Evolutionary conservation across 768 basidiomycete genomes (phyloP).

Genomic region (Lactarius hatsudake): DNA sequence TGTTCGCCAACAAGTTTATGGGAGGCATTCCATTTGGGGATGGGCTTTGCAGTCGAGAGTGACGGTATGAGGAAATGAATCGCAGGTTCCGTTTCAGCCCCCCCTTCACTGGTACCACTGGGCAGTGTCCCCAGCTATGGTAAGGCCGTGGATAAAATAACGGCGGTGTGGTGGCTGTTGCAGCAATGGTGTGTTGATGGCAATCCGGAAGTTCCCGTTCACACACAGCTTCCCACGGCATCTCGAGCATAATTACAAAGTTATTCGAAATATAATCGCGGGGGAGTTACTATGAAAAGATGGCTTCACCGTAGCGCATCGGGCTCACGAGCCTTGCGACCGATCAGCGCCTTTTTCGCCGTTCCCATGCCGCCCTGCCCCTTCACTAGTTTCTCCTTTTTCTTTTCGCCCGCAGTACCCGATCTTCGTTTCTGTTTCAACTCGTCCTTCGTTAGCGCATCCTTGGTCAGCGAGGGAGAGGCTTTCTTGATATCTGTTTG

Average conservation of each 20-base stretch:
- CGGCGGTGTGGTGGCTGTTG: neutral
- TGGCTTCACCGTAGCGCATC: neutral
- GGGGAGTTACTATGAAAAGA: neutral
- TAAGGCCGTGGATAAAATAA: neutral
- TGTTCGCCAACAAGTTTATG: neutral
- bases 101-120: neutral
- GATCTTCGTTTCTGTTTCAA: constrained; percentile 52
- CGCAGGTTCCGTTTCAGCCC: neutral
- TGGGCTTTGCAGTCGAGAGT: neutral
- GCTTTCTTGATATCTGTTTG: constrained; percentile 28
- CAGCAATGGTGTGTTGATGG: neutral
- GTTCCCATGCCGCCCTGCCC: constrained; percentile 43
- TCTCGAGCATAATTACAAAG: neutral
- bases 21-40: neutral
- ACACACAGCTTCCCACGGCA: neutral
- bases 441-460: constrained; percentile 40
- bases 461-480: constrained; percentile 13
- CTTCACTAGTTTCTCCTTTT: constrained; percentile 48
- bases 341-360: constrained; percentile 53
- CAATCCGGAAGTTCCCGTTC: neutral
- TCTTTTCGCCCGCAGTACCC: constrained; percentile 48
- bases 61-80: neutral
- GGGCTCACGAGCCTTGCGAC: constrained; percentile 28
- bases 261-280: neutral
- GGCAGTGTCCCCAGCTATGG: neutral